Evolutionary conservation across 345 rosid species (phyloP), one percentile per base, ranked within the genome.

Genomic region (Cardiospermum halicacabum): DNA sequence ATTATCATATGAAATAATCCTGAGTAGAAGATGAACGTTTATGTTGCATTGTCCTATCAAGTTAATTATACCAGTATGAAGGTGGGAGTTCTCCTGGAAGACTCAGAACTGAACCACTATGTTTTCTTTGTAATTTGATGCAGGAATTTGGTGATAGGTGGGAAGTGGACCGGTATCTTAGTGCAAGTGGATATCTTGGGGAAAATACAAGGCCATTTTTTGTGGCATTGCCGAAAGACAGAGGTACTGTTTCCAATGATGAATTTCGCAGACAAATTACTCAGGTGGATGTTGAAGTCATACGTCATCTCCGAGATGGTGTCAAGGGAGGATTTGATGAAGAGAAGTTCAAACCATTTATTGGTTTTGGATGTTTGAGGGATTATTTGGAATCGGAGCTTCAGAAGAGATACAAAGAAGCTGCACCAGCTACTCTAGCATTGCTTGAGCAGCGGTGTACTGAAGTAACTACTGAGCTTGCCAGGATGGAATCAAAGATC

Each of bases 181-280:
- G 92, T 78, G 91, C 99, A 37, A 85, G 95, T 73, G 99, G 99
- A 59, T 93, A 93, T 76, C 95, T 93, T 51, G 96, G 95, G 56
- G 96, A 93, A 72, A 90, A 80, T 47, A 88, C 83, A n/a, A 83
- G 78, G 13, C 95, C 99, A 24, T 90, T 78, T 69, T 93, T 83
- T 15, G 97, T 90, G 32, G 99, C 99, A 16, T 66, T 93, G 71
- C 98, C 97, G 7, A 94, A 93, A 75, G 98, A 93, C 62, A 86
- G 83, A 70, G 85, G 39, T 69, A 84, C 87, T 9, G 49, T 85
- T 55, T 86, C 97, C 30, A 93, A 93, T 61, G 98, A 93, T 60
- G 98, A 90, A 62, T 93, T 90, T 70, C 96, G 95, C 42, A 53
- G 80, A 69, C 97, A 93, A 65, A 90, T 93, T 70, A 75, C 87